Conservation (phyloP, 228 moss, liverwort and hornwort genomes). For the Sphagnum fallax region DNA sequence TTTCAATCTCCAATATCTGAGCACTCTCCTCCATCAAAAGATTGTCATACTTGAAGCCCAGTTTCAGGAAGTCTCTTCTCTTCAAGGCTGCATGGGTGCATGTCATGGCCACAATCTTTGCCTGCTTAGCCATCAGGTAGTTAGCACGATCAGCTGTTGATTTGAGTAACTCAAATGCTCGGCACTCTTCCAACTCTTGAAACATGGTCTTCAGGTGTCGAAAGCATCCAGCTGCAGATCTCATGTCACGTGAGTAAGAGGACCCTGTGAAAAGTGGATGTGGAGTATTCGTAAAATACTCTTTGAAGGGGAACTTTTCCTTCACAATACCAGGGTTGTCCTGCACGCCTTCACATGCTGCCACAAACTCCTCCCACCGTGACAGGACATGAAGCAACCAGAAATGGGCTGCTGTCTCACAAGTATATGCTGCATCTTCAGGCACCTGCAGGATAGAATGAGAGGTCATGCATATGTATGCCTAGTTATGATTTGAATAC, state of each 20-base stretch:
- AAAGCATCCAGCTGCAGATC: slow-evolving; percentile 89
- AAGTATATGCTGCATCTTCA: slow-evolving; percentile 95
- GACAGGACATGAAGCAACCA: slow-evolving; percentile 95
- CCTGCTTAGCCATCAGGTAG: slow-evolving; percentile 99
- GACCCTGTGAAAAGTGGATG: slow-evolving; percentile 68
- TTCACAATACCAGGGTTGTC: slow-evolving; percentile 51
- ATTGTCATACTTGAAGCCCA: slow-evolving; percentile 97
- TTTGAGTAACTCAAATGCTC: slow-evolving; percentile 94
- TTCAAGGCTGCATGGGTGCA: slow-evolving; percentile 98
- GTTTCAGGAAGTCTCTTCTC: slow-evolving; percentile 77
- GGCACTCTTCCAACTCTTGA: slow-evolving; percentile 98
- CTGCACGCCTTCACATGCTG: slow-evolving; percentile 68
- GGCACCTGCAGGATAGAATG: slow-evolving; percentile 47
- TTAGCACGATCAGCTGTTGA: slow-evolving; percentile 98
- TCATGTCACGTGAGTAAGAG: slow-evolving; percentile 79
- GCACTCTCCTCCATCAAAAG: slow-evolving; percentile 99
- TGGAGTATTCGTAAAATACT: slow-evolving; percentile 76
- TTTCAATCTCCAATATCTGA: slow-evolving; percentile 95
- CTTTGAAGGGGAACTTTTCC: slow-evolving; percentile 89
- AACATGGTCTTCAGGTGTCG: slow-evolving; percentile 98
- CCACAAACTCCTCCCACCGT: slow-evolving; percentile 97
- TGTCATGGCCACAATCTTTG: slow-evolving; percentile 99
- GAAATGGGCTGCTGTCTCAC: slow-evolving; percentile 98
- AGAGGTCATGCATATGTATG: too few species aligned
- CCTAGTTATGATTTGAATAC: too few species aligned